These are phyloP conservation scores for Trichoderma sp. DNA, from an alignment of 2,329 filamentous ascomycete genomes.

Conservation along the genomic window DNA sequence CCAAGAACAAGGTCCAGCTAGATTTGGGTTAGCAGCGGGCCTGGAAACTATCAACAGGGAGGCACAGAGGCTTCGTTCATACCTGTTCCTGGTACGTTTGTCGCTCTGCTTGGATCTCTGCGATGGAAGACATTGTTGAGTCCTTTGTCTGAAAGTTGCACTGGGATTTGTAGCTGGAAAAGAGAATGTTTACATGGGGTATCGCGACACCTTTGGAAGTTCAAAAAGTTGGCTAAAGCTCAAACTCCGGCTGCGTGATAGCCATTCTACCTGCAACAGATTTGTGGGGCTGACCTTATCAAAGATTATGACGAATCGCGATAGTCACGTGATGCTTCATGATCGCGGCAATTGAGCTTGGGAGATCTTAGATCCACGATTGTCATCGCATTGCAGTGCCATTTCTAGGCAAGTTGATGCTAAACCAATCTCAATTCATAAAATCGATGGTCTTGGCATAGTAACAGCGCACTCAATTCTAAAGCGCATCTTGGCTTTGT, in stretches of 20 bases:
- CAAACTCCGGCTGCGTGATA: not conserved
- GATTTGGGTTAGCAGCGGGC: constrained; percentile 24
- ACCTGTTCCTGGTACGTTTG: constrained; percentile 58
- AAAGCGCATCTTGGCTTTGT: not conserved
- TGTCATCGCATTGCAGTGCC: not conserved
- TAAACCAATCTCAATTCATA: not conserved
- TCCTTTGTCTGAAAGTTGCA: not conserved
- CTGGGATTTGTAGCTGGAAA: not conserved
- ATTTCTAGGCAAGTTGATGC: not conserved
- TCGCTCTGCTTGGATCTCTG: constrained; percentile 51
- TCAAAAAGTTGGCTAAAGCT: not conserved
- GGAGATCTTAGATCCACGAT: not conserved
- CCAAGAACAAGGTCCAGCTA: constrained; percentile 75
- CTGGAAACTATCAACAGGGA: not conserved
- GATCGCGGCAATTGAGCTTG: not conserved
- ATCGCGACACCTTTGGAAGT: not conserved
- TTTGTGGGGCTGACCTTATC: not conserved
- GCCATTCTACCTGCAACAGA: not conserved
- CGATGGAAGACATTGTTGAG: constrained; percentile 32
- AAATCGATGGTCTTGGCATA: too few species aligned
- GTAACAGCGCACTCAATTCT: not conserved
- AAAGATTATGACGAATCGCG: not conserved
- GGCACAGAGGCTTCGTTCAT: constrained; percentile 22
- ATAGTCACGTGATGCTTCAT: not conserved
- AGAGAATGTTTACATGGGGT: not conserved